A percentile compares a stretch with the other conserved stretches of the same genome.
phyloP scores from a whole-genome alignment of 371 early-diverging fungal species.

The Circinella umbellata region DNA sequence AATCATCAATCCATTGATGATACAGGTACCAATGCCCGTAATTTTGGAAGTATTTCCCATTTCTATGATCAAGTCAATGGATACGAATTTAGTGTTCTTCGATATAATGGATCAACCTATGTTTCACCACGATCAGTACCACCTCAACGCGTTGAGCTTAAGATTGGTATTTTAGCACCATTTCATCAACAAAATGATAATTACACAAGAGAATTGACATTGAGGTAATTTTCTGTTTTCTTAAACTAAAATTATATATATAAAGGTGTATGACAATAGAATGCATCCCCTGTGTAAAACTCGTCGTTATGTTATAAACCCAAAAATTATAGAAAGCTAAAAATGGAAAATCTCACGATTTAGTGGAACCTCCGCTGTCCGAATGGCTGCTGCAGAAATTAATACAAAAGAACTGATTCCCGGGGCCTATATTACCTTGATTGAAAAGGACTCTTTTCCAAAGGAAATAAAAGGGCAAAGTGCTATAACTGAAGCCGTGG shows the following conservation, averaged over 20 bases:
- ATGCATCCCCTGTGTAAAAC: not conserved
- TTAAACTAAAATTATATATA: too few relatives aligned
- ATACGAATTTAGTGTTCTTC: constrained; percentile 29
- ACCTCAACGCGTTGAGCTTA: constrained; percentile 40
- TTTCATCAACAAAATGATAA: constrained; percentile 49
- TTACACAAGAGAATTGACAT: constrained; percentile 40
- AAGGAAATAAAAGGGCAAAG: constrained; percentile 45
- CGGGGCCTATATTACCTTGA: constrained; percentile 60
- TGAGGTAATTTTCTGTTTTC: constrained; percentile 29
- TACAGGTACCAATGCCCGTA: constrained; percentile 7
- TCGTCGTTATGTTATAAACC: too few relatives aligned
- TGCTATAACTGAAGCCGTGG: constrained; percentile 56
- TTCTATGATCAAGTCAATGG: constrained; percentile 18
- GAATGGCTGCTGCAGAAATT: constrained; percentile 62
- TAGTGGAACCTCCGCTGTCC: constrained; percentile 63
- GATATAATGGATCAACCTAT: constrained; percentile 34
- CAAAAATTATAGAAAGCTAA: not conserved
- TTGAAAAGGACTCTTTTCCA: constrained; percentile 65
- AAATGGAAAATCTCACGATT: not conserved
- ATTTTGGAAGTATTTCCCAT: constrained; percentile 9
- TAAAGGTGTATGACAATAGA: not conserved
- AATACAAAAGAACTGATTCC: constrained; percentile 55
- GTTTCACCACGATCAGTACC: constrained; percentile 26
- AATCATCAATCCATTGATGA: constrained; percentile 13
- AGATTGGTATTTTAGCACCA: constrained; percentile 57